A percentile compares a stretch with the other conserved stretches of the same genome.
Conservation (phyloP, 352 stramenopile species). For the Phytophthora niederhauseri region DNA sequence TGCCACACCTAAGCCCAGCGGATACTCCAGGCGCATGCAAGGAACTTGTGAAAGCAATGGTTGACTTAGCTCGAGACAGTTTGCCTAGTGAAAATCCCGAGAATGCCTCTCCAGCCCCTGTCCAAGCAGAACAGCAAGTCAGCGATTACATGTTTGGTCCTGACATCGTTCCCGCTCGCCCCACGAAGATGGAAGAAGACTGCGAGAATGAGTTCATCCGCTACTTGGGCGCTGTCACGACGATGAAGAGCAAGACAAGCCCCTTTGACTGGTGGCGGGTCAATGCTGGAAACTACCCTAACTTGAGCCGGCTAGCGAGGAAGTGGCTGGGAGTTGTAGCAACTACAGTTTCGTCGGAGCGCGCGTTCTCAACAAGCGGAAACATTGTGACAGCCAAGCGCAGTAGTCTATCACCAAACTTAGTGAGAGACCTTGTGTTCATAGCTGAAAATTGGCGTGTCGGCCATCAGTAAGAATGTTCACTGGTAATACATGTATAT, state of each 20-base stretch:
- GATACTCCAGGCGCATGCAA: background rate
- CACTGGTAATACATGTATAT: background rate
- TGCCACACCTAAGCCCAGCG: background rate
- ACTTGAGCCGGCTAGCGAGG: background rate
- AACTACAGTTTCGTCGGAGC: background rate
- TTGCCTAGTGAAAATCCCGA: background rate
- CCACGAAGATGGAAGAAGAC: background rate
- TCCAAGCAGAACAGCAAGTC: background rate
- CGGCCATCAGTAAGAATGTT: background rate
- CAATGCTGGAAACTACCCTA: background rate
- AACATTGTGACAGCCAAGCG: background rate
- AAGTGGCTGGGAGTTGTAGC: background rate
- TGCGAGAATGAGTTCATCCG: background rate
- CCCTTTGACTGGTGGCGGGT: background rate
- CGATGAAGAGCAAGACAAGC: background rate
- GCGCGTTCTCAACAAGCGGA: background rate
- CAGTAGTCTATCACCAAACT: background rate
- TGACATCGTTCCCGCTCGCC: background rate
- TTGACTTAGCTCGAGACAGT: background rate
- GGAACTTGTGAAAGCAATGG: background rate
- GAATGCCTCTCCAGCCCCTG: background rate
- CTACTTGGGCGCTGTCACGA: background rate
- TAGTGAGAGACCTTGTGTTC: background rate
- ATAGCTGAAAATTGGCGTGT: slow-evolving; percentile 1
- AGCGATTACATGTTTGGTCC: background rate